phyloP scores from a whole-genome alignment of 2,329 filamentous ascomycete species.

The Fusarium sp. region DNA sequence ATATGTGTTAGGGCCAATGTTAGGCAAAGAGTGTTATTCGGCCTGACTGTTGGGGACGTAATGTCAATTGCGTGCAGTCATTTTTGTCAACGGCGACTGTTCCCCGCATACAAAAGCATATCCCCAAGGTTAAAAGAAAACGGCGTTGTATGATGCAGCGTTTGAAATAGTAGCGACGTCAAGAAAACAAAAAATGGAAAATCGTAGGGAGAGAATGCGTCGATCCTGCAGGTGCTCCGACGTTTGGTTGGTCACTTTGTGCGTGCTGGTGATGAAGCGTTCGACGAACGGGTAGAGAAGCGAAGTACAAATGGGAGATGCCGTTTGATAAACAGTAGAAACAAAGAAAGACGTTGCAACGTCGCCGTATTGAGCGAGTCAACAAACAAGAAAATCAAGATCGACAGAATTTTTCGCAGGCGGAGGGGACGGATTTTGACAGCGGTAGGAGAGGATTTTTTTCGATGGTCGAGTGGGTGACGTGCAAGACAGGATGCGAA shows the following conservation, averaged over 20 bases:
- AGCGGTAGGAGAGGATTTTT: constrained; percentile 31
- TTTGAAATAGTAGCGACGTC: constrained; percentile 2
- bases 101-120: constrained; percentile 46
- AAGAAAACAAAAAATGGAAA: constrained; percentile 27
- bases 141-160: constrained; percentile 21
- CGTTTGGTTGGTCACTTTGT: constrained; percentile 24
- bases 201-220: constrained; percentile 20
- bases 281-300: constrained; percentile 36
- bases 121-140: constrained; percentile 34
- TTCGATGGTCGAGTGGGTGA: constrained; percentile 43
- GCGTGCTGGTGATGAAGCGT: constrained; percentile 27
- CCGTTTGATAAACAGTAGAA: constrained; percentile 29
- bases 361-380: constrained; percentile 26
- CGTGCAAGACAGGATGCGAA: constrained; percentile 48
- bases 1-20: constrained; percentile 30
- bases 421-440: constrained; percentile 29
- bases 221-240: constrained; percentile 15
- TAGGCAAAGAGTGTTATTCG: constrained; percentile 25
- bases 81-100: constrained; percentile 48
- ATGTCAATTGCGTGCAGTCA: constrained; percentile 50
- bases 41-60: constrained; percentile 38
- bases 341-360: constrained; percentile 30
- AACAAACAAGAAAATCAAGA: constrained; percentile 20
- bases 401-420: constrained; percentile 18
- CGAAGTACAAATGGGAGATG: constrained; percentile 13